These are phyloP conservation scores for Ambrosiella cleistominuta DNA, from an alignment of 2,329 filamentous ascomycete genomes.

Conservation along the genomic window DNA sequence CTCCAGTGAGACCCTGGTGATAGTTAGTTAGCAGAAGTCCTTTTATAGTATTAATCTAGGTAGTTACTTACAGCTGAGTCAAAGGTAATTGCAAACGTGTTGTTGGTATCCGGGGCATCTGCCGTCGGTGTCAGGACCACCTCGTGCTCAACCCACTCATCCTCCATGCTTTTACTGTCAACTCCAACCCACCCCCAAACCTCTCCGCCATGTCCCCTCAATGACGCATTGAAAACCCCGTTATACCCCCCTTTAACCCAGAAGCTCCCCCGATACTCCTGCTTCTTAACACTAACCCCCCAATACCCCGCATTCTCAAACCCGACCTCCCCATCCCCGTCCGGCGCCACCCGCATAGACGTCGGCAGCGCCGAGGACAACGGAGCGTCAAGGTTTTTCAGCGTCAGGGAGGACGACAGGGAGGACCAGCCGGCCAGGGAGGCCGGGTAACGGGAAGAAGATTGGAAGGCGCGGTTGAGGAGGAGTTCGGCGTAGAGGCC, in stretches of 20 bases:
- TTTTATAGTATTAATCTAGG: neutral
- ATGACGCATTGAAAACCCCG: conserved; percentile 29
- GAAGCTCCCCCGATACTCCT: conserved; percentile 33
- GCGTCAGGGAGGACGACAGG: conserved; percentile 27
- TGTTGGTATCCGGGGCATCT: conserved; percentile 36
- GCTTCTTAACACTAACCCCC: conserved; percentile 34
- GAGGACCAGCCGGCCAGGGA: conserved; percentile 29
- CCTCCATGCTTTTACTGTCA: conserved; percentile 22
- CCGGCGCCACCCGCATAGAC: conserved; percentile 29
- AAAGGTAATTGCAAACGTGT: conserved; percentile 37
- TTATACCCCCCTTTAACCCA: conserved; percentile 33
- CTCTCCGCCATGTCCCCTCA: conserved; percentile 28
- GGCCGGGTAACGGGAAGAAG: conserved; percentile 24
- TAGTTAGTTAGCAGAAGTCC: neutral
- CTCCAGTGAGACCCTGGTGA: conserved; percentile 20
- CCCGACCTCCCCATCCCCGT: conserved; percentile 22
- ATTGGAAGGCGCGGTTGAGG: conserved; percentile 53
- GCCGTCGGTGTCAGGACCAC: conserved; percentile 26
- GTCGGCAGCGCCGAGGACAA: conserved; percentile 34
- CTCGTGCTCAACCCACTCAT: conserved; percentile 34
- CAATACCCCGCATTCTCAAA: conserved; percentile 38
- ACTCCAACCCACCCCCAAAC: conserved; percentile 31
- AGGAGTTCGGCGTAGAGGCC: conserved; percentile 57
- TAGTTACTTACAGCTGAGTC: conserved; percentile 21
- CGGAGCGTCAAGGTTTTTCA: conserved; percentile 29